A percentile compares a stretch with the other conserved stretches of the same genome.
These are phyloP conservation scores for Neurospora sp. DNA, from an alignment of 2,329 filamentous ascomycete species.

Conservation along the genomic window DNA sequence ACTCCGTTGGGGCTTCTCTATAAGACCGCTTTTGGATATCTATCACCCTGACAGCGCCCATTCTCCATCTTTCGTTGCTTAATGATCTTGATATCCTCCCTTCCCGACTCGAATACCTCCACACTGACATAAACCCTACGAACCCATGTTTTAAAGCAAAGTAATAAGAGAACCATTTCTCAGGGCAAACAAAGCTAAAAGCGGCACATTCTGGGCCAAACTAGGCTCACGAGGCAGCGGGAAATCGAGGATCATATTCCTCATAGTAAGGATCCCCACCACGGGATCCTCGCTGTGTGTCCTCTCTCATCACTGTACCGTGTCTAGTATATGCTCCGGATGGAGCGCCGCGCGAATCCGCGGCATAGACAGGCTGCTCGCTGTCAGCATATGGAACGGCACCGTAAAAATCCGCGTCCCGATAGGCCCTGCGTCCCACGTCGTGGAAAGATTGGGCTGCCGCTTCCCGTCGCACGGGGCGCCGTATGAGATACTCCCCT, in stretches of 20 bases:
- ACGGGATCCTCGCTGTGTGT: constrained; percentile 1
- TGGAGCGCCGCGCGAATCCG: background rate
- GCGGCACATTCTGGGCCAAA: background rate
- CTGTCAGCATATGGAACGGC: background rate
- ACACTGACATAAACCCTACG: background rate
- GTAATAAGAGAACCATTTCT: background rate
- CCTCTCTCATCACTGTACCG: background rate
- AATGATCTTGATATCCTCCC: background rate
- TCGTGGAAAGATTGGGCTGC: constrained; percentile 12
- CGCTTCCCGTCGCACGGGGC: constrained; percentile 22
- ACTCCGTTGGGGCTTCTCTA: background rate
- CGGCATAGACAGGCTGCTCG: constrained; percentile 3
- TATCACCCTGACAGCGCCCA: background rate
- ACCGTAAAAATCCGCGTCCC: constrained; percentile 6
- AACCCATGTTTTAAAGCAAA: background rate
- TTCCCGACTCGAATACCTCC: background rate
- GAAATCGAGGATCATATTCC: constrained; percentile 18
- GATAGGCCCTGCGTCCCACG: constrained; percentile 5
- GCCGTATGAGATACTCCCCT: constrained; percentile 36
- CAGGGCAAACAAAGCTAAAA: background rate
- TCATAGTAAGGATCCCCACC: constrained; percentile 12
- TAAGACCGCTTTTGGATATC: background rate
- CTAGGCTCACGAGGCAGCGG: constrained; percentile 5
- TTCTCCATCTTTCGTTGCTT: background rate
- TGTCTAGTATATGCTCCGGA: background rate